phyloP scores from a whole-genome alignment of 2,329 filamentous ascomycete species.

The Aulographum hederae region DNA sequence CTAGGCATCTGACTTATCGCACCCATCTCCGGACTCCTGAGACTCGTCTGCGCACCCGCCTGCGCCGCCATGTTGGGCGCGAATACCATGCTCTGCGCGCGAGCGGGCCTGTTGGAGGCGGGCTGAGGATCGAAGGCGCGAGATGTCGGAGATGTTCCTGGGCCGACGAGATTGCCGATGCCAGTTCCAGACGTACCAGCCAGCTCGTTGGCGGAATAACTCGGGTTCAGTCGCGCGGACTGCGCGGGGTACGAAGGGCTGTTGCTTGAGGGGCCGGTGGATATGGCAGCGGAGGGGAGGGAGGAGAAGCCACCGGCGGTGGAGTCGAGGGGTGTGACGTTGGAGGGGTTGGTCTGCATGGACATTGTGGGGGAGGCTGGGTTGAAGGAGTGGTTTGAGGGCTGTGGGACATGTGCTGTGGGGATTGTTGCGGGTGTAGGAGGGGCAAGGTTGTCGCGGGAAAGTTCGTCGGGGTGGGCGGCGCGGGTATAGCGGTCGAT shows the following conservation, averaged over 20 bases:
- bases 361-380: conserved; percentile 21
- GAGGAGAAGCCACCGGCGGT: conserved; percentile 10
- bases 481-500: conserved; percentile 11
- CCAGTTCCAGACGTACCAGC: conserved; percentile 6
- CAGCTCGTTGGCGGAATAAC: conserved; percentile 9
- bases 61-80: too few relatives aligned
- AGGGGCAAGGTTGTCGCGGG: not conserved
- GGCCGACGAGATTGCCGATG: too few relatives aligned
- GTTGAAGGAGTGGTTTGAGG: not conserved
- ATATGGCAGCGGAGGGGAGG: conserved; percentile 14
- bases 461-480: conserved; percentile 1
- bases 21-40: too few relatives aligned
- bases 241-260: conserved; percentile 14
- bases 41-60: too few relatives aligned
- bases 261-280: conserved; percentile 7
- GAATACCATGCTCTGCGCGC: conserved; percentile 13
- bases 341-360: conserved; percentile 21
- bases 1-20: too few relatives aligned
- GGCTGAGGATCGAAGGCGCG: too few relatives aligned
- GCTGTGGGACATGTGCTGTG: not conserved
- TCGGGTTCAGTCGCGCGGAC: conserved; percentile 16
- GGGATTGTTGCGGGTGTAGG: not conserved
- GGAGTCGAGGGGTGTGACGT: conserved; percentile 12
- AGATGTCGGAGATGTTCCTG: too few relatives aligned
- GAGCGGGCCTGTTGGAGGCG: conserved; percentile 11